Base-by-base conservation (phyloP, 2,329 filamentous ascomycete species). In the Mycocentrospora acerina region DNA sequence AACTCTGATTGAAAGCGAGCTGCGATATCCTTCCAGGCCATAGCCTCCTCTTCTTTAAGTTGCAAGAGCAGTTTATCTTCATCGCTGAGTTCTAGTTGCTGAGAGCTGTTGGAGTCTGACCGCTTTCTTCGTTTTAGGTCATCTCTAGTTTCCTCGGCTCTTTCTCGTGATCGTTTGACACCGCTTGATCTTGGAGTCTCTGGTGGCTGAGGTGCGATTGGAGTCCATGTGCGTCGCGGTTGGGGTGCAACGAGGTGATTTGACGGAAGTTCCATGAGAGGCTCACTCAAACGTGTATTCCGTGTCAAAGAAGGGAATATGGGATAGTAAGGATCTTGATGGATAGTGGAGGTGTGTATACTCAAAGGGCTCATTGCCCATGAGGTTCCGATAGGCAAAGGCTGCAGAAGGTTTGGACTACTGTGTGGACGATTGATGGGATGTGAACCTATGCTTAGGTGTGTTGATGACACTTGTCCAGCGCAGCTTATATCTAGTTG, bases 21-120 rank as follows among this genome's bases (percentile, higher is more conserved):
- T 7, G 72, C 73, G 42, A 78, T 78, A 40, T 77, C 75, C 53
- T 78, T 78, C 76, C 75, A 79, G 0, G 75, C 71, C 37, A 78
- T 69, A 22, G 62, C 68, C 38, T 78, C 73, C 32, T 76, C 73
- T 41, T 78, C 74, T 40, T 77, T 77, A 31, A 78, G 66, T 42
- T 69, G 66, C 12, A 78, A 60, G 8, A 79, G 68, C 14, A 77
- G 57, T 29, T 67, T 66, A 41, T 78, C 75, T 53, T 78, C 75
- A 27, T 78, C 74, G 41, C 66, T 71, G 6, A 78, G 58, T 38
- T 75, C 73, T 7, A 66, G 59, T 10, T 64, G 61, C 8, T 39
- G 44, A 4, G 60, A 60, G 4, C 46, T 54, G 34, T 54, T 60
- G 1, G 62, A 64, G 26, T 64, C 60, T 14, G 70, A 72, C 19